phyloP scores from a whole-genome alignment of 805 yeast species.

The Barnettozyma populi region DNA sequence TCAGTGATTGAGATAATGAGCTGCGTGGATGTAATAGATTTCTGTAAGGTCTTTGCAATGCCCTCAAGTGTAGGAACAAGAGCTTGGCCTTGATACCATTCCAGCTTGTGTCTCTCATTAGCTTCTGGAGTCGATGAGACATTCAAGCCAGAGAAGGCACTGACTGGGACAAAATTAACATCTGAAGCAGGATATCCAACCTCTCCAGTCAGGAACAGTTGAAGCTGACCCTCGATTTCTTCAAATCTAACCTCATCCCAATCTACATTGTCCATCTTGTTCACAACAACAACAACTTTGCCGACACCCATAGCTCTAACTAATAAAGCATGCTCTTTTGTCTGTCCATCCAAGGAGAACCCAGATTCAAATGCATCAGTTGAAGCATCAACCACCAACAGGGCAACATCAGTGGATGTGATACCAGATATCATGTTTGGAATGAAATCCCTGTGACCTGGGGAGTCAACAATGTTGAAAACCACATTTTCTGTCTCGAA shows the following conservation, averaged over 20 bases:
- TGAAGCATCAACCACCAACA: constrained; percentile 87
- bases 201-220: constrained; percentile 60
- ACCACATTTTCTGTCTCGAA: constrained; percentile 87
- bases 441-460: constrained; percentile 96
- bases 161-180: constrained; percentile 84
- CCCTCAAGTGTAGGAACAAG: constrained; percentile 81
- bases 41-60: constrained; percentile 73
- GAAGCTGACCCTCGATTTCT: constrained; percentile 70
- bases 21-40: constrained; percentile 46
- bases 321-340: constrained; percentile 90
- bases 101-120: constrained; percentile 43
- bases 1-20: constrained; percentile 87
- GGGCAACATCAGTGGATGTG: constrained; percentile 90
- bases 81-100: constrained; percentile 62
- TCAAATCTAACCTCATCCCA: constrained; percentile 80
- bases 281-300: constrained; percentile 83
- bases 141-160: constrained; percentile 92
- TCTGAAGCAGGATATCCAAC: constrained; percentile 73
- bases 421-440: constrained; percentile 96
- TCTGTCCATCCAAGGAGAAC: constrained; percentile 91
- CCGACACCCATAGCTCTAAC: constrained; percentile 87
- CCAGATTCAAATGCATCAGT: constrained; percentile 95
- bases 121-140: constrained; percentile 78
- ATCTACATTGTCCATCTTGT: constrained; percentile 93
- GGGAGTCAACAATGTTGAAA: constrained; percentile 91